Conservation (phyloP, 2,329 filamentous ascomycete species). For the Capronia americana region DNA sequence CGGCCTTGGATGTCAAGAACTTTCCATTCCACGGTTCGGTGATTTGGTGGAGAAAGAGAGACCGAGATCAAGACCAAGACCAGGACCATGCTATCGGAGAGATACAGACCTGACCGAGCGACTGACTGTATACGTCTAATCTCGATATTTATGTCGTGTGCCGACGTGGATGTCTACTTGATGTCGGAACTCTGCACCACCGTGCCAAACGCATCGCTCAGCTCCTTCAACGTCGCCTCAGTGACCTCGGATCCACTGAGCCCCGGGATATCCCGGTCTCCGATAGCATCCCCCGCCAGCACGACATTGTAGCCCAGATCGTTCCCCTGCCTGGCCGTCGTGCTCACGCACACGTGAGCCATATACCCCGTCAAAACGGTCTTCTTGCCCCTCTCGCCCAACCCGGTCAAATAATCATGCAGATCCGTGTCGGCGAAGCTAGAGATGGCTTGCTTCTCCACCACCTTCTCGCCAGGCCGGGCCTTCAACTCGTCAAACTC, state of each 20-base stretch:
- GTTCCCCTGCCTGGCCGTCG: constrained; percentile 66
- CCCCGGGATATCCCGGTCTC: constrained; percentile 71
- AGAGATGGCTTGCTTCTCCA: constrained; percentile 65
- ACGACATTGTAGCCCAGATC: constrained; percentile 70
- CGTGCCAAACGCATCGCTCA: constrained; percentile 69
- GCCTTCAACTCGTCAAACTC: constrained; percentile 67
- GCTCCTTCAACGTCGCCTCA: constrained; percentile 60
- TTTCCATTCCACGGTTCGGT: constrained; percentile 29
- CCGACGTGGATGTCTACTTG: constrained; percentile 26
- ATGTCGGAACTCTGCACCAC: constrained; percentile 61
- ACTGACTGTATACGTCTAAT: background rate
- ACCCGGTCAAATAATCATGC: constrained; percentile 59
- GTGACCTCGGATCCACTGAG: constrained; percentile 62
- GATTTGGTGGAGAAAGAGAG: constrained; percentile 24
- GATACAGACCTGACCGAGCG: background rate
- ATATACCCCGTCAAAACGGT: constrained; percentile 58
- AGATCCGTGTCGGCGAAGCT: constrained; percentile 68
- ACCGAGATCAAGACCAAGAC: background rate
- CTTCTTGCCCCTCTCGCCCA: constrained; percentile 57
- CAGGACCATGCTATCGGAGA: background rate
- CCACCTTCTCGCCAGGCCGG: constrained; percentile 60
- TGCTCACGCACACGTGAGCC: constrained; percentile 70
- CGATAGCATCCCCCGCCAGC: constrained; percentile 66
- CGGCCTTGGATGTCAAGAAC: constrained; percentile 25
- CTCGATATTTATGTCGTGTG: too few relatives aligned